phyloP scores from a whole-genome alignment of 108 stramenopile species.

The Fragilariopsis cylindrus region DNA sequence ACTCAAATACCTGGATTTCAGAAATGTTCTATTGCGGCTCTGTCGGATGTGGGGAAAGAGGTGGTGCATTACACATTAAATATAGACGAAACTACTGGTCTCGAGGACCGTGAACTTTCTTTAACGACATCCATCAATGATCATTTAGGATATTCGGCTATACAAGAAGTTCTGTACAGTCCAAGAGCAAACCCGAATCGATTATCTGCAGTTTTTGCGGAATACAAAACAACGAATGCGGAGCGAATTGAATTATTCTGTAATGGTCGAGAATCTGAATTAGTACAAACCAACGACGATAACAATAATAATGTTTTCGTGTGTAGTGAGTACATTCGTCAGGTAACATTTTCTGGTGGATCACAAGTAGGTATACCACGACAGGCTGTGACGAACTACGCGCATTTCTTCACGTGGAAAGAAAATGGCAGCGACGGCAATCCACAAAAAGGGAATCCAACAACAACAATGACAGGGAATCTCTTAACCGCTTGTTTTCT shows the following conservation, averaged over 20 bases:
- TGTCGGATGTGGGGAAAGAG: slow-evolving; percentile 67
- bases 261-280: slow-evolving; percentile 77
- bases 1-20: slow-evolving; percentile 73
- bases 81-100: slow-evolving; percentile 51
- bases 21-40: slow-evolving; percentile 68
- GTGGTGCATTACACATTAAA: slow-evolving; percentile 40
- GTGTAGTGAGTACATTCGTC: slow-evolving; percentile 73
- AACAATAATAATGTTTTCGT: slow-evolving; percentile 49
- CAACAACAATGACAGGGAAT: slow-evolving; percentile 53
- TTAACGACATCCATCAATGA: slow-evolving; percentile 51
- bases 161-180: slow-evolving; percentile 62
- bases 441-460: background rate
- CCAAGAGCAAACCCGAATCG: slow-evolving; percentile 67
- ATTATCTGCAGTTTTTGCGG: slow-evolving; percentile 75
- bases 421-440: slow-evolving; percentile 9
- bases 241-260: slow-evolving; percentile 86
- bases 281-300: slow-evolving; percentile 5
- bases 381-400: slow-evolving; percentile 75
- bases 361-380: slow-evolving; percentile 75
- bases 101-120: slow-evolving; percentile 61
- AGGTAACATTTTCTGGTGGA: slow-evolving; percentile 78
- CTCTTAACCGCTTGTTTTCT: slow-evolving; percentile 74
- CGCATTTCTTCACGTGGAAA: slow-evolving; percentile 80
- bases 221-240: slow-evolving; percentile 74
- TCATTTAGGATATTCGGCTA: slow-evolving; percentile 73